phyloP scores from a whole-genome alignment of 2,329 filamentous ascomycete genomes.

The Magnaporthiopsis incrustans region DNA sequence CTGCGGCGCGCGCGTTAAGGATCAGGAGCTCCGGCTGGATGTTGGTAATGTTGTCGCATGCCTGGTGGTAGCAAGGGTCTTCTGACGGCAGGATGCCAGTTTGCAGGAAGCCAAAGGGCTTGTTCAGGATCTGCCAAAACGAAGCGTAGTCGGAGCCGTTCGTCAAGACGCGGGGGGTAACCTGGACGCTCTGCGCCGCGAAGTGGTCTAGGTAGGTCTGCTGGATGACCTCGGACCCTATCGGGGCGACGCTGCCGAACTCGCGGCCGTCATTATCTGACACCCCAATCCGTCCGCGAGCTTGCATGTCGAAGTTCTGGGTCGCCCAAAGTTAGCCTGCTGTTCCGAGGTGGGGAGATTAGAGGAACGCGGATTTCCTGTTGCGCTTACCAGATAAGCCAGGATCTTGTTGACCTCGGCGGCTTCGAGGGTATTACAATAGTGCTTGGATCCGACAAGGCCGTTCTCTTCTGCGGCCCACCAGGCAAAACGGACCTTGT shows the following conservation, averaged over 20 bases:
- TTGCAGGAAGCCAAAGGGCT: slow-evolving; percentile 55
- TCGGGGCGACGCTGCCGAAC: slow-evolving; percentile 47
- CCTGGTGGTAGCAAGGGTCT: slow-evolving; percentile 53
- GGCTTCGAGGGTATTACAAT: slow-evolving; percentile 43
- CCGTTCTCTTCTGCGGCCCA: slow-evolving; percentile 62
- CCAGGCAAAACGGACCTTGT: slow-evolving; percentile 61
- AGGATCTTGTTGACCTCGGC: slow-evolving; percentile 56
- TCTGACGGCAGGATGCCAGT: slow-evolving; percentile 63
- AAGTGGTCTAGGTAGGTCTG: slow-evolving; percentile 43
- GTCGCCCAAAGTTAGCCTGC: not conserved
- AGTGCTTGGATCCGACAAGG: slow-evolving; percentile 55
- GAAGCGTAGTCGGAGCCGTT: slow-evolving; percentile 69
- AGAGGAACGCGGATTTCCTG: not conserved
- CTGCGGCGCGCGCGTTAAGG: slow-evolving; percentile 46
- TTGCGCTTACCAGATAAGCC: slow-evolving; percentile 34
- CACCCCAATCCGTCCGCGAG: slow-evolving; percentile 57
- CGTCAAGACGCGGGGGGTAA: slow-evolving; percentile 45
- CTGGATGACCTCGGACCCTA: slow-evolving; percentile 47
- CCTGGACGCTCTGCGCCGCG: slow-evolving; percentile 13
- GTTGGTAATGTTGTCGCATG: slow-evolving; percentile 52
- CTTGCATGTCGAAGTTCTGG: slow-evolving; percentile 61
- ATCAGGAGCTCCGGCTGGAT: slow-evolving; percentile 48
- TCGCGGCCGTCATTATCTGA: slow-evolving; percentile 68
- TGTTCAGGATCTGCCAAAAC: slow-evolving; percentile 25
- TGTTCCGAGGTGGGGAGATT: too few relatives aligned